A percentile compares a stretch with the other conserved stretches of the same genome.
phyloP scores from a whole-genome alignment of 345 rosid species.

The Lepidium didymum region DNA sequence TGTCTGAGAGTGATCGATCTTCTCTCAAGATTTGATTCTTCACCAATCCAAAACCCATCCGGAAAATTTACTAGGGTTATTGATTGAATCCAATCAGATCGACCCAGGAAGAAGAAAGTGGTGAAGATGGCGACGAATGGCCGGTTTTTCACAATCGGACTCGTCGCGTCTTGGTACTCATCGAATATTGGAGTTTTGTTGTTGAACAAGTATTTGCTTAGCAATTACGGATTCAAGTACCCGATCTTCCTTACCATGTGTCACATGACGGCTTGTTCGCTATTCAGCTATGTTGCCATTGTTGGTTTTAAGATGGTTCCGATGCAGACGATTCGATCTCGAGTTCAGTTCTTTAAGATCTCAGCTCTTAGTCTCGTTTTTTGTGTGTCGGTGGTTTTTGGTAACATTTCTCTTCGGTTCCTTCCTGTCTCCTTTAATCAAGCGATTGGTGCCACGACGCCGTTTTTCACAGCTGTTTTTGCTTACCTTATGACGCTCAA shows the following conservation, averaged over 20 bases:
- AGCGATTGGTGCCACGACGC: constrained; percentile 97
- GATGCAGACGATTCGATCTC: constrained; percentile 92
- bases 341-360: constrained; percentile 88
- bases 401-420: constrained; percentile 75
- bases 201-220: constrained; percentile 84
- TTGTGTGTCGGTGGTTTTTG: constrained; percentile 94
- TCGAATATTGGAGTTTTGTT: constrained; percentile 93
- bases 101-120: not conserved
- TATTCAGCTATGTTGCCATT: constrained; percentile 85
- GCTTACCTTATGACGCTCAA: constrained; percentile 84
- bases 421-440: constrained; percentile 90
- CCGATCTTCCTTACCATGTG: constrained; percentile 99
- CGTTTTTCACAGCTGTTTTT: constrained; percentile 93
- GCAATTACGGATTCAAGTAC: constrained; percentile 96
- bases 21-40: constrained; percentile 8
- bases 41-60: not conserved
- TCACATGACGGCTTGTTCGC: constrained; percentile 97
- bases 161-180: constrained; percentile 83
- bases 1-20: not conserved
- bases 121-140: constrained; percentile 47
- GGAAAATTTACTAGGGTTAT: not conserved
- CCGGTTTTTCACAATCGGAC: constrained; percentile 71
- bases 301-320: constrained; percentile 99
- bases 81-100: constrained; percentile 2
- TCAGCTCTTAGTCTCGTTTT: constrained; percentile 76